These are phyloP conservation scores for Phialocephala subalpina DNA, from an alignment of 2,329 filamentous ascomycete genomes.

Conservation along the genomic window DNA sequence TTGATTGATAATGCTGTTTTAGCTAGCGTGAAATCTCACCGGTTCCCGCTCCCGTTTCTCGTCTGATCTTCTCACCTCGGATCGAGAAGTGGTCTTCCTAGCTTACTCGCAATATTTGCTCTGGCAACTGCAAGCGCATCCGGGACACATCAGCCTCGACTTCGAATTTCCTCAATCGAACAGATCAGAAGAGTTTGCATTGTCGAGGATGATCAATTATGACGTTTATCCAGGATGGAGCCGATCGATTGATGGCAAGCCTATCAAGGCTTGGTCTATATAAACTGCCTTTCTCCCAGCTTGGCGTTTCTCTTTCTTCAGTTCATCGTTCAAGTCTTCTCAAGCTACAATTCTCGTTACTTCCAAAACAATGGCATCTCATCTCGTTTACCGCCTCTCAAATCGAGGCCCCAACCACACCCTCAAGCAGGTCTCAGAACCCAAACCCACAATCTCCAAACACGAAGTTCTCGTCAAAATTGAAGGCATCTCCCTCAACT, in stretches of 20 bases:
- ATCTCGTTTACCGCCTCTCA: conserved; percentile 31
- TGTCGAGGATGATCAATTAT: background rate
- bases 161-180: background rate
- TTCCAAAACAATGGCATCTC: conserved; percentile 7
- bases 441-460: conserved; percentile 36
- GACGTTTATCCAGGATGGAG: background rate
- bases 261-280: background rate
- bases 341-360: background rate
- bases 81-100: background rate
- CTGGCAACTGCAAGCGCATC: background rate
- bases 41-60: background rate
- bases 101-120: background rate
- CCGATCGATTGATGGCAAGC: background rate
- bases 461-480: conserved; percentile 45
- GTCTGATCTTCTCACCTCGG: background rate
- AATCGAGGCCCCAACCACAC: conserved; percentile 26
- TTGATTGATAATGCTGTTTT: background rate
- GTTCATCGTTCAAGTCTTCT: background rate
- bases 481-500: conserved; percentile 46
- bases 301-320: too few relatives aligned
- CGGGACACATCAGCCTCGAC: background rate
- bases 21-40: background rate
- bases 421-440: conserved; percentile 39
- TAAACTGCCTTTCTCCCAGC: background rate
- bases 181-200: background rate